phyloP scores from a whole-genome alignment of 257 asterid genomes.

The Verbena officinalis region DNA sequence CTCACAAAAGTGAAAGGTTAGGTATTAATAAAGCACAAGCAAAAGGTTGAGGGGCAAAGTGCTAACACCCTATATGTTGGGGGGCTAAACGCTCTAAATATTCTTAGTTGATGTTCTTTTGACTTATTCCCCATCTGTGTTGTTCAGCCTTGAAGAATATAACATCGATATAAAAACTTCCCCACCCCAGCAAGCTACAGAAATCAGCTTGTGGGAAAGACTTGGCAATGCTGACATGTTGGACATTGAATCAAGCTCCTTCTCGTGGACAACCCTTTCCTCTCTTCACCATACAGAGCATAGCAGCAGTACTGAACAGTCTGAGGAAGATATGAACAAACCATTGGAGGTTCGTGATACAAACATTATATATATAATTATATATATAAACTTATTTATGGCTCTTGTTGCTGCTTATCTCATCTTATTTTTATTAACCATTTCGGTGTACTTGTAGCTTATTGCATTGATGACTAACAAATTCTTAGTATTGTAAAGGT shows the following conservation, averaged over 20 bases:
- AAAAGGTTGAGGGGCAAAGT: too few species aligned
- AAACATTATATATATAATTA: too few species aligned
- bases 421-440: conserved; percentile 14
- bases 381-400: conserved; percentile 12
- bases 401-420: conserved; percentile 16
- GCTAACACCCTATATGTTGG: too few species aligned
- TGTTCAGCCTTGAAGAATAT: conserved; percentile 67
- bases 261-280: conserved; percentile 83
- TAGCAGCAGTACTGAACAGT: conserved; percentile 78
- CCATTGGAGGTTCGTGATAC: conserved; percentile 73
- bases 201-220: conserved; percentile 87
- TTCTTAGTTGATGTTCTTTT: neutral
- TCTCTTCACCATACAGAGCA: conserved; percentile 97
- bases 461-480: conserved; percentile 8
- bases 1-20: too few species aligned
- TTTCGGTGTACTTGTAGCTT: conserved; percentile 20
- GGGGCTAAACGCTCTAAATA: too few species aligned
- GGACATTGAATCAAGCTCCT: conserved; percentile 83
- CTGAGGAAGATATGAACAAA: conserved; percentile 92
- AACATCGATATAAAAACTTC: conserved; percentile 47
- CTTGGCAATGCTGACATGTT: conserved; percentile 83
- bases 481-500: neutral
- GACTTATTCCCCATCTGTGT: conserved; percentile 12
- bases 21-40: too few species aligned
- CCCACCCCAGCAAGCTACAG: conserved; percentile 69